Conservation (phyloP, 2,329 filamentous ascomycete genomes). For the Chaetomium strumarium region DNA sequence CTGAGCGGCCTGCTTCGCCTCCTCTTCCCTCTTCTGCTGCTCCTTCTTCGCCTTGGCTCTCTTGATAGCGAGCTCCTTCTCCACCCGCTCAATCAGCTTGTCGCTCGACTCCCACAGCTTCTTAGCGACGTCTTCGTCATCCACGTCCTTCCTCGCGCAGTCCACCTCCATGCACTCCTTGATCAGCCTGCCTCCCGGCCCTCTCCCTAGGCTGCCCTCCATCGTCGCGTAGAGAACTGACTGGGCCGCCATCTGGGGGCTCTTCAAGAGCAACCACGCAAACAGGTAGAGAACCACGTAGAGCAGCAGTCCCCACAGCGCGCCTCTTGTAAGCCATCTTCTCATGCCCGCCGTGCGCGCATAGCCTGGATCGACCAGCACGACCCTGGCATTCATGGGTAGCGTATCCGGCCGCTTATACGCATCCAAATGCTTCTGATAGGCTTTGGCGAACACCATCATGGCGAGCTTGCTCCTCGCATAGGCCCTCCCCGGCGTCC, state of each 20-base stretch:
- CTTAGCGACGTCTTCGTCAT: conserved; percentile 74
- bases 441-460: conserved; percentile 82
- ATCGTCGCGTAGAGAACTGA: conserved; percentile 80
- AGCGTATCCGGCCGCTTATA: conserved; percentile 79
- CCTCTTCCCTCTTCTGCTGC: conserved; percentile 31
- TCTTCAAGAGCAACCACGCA: conserved; percentile 86
- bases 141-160: conserved; percentile 65
- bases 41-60: conserved; percentile 37
- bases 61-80: conserved; percentile 69
- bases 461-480: conserved; percentile 69
- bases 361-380: conserved; percentile 82
- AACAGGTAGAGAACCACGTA: conserved; percentile 75
- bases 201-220: conserved; percentile 65
- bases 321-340: conserved; percentile 80
- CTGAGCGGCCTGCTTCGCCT: conserved; percentile 32
- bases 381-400: conserved; percentile 74
- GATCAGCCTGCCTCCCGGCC: conserved; percentile 63
- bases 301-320: conserved; percentile 67
- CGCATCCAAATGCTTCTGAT: conserved; percentile 83
- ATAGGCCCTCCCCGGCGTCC: conserved; percentile 54
- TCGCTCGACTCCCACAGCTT: conserved; percentile 87
- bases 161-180: conserved; percentile 83
- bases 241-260: conserved; percentile 75
- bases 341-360: conserved; percentile 81
- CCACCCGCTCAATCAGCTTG: conserved; percentile 70